Evolutionary conservation across 495 filamentous ascomycete genomes (phyloP), one percentile per base, ranked within the genome.

Genomic region (Apiosordaria backusii): DNA sequence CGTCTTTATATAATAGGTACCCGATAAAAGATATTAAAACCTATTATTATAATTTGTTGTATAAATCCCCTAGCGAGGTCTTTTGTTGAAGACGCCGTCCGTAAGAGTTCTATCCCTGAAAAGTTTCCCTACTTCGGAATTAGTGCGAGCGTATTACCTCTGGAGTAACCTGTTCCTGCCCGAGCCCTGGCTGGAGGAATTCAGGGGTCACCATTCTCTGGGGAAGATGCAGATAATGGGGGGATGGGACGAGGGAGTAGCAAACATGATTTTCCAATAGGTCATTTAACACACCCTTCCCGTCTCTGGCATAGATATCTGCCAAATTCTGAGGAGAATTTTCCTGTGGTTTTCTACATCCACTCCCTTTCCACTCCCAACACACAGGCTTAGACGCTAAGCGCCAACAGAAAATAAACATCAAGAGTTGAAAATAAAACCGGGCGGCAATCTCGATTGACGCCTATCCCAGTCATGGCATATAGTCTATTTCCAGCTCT

Each of bases 371-470:
- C 27, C 27, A 29, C 15, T 53, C 57, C 22, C 6, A 25, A 15
- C 15, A 24, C 23, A 15, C 6, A 24, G 4, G 19, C 57, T 18
- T 59, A 15, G 25, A 5, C 22, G 57, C 57, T 16, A 59, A 59
- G 25, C 57, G 57, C 25, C 57, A 59, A 59, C 25, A 25, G 25
- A 29, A 59, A 59, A 59, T 59, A 59, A 59, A 59, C 22, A 29
- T 25, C 4, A 59, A 3, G 23, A 59, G 16, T 24, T 59, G 22
- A 59, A 25, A 25, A 59, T 59, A 59, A 24, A 25, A 59, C 50
- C 50, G 50, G 50, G 50, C 50, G 50, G 50, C 50, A 53, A 21
- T 4, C 50, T 50, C 40, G 40, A 16, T 50, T 50, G 6, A 50
- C 40, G 16, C 40, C 6, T 50, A n/a, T n/a, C n/a, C n/a, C n/a